Evolutionary conservation across 2,329 filamentous ascomycete species (phyloP), one percentile per base, ranked within the genome.

Genomic region (Lasiodiplodia citricola): DNA sequence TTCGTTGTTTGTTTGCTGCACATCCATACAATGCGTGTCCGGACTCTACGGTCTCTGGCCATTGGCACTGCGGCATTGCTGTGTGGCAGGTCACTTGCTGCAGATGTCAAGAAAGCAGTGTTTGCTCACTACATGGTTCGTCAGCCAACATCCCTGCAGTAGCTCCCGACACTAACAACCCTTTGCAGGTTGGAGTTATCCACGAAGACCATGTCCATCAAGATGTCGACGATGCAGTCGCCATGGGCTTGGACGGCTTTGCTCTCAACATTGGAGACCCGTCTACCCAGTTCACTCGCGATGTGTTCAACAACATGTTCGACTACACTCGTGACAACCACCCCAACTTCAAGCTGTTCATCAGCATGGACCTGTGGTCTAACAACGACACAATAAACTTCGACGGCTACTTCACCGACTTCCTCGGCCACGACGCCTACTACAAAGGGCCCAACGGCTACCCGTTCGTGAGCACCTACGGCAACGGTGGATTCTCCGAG

Each of bases 291-390:
- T 62, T 35, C 7, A 31, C 58, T 37, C 58, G 58, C 10, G 41
- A 25, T 50, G 23, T 50, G 8, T 62, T 62, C 25, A n/a, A 62
- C 58, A 25, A 62, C 41, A 62, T 62, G 23, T 62, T 62, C 41
- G 58, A 62, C 25, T 62, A 62, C 58, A 37, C 58, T 25, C 58
- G 58, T 11, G 58, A 62, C 41, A 62, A 62, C 58, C 58, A 62
- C 25, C 58, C 58, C 6, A 25, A 62, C 41, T 62, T 62, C 23
- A 62, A 62, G 41, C 58, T 62, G 6, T 62, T 62, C 41, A 62
- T 62, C n/a, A 62, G 58, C 38, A 62, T 62, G 58, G 58, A 62
- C 28, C 41, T 62, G 10, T 62, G 58, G 58, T 62, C 58, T 5
- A 16, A 44, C 4, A 62, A 50, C 41, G 47, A 62, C n/a, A 44